phyloP scores from a whole-genome alignment of 306 rosid species.

The Glycine latifolia region DNA sequence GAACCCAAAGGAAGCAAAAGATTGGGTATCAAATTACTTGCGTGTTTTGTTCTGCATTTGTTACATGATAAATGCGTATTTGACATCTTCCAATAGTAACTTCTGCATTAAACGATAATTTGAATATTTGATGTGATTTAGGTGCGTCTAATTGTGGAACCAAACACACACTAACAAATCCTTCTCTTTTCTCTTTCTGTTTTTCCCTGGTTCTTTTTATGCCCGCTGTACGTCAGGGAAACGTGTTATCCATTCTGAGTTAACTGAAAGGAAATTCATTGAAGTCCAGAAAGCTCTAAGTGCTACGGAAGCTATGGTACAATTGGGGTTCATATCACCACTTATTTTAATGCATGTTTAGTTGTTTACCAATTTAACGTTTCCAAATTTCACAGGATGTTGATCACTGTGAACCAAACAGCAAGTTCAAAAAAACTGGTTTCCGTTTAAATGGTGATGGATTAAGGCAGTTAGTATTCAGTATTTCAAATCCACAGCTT shows the following conservation, averaged over 20 bases:
- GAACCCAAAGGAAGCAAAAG: constrained; percentile 79
- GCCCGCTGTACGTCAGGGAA: constrained; percentile 61
- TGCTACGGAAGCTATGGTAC: constrained; percentile 68
- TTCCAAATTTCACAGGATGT: constrained; percentile 65
- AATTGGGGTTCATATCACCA: constrained; percentile 11
- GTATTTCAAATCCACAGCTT: background rate
- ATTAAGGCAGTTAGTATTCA: constrained; percentile 23
- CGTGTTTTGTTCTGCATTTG: background rate
- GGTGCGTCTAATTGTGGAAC: background rate
- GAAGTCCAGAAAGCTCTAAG: constrained; percentile 78
- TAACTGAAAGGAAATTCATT: constrained; percentile 66
- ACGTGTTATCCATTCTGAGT: constrained; percentile 82
- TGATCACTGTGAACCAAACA: constrained; percentile 57
- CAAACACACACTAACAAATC: background rate
- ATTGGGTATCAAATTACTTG: constrained; percentile 62
- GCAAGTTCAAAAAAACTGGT: constrained; percentile 50
- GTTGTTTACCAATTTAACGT: background rate
- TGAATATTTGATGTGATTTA: background rate
- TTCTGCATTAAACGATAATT: background rate
- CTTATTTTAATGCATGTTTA: constrained; percentile 13
- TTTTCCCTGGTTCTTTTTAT: background rate
- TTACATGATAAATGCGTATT: background rate
- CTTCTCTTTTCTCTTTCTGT: constrained; percentile 7
- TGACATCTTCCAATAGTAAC: background rate
- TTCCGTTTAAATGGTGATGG: constrained; percentile 54